Conservation (phyloP, 345 rosid genomes). For the Populus alba region DNA sequence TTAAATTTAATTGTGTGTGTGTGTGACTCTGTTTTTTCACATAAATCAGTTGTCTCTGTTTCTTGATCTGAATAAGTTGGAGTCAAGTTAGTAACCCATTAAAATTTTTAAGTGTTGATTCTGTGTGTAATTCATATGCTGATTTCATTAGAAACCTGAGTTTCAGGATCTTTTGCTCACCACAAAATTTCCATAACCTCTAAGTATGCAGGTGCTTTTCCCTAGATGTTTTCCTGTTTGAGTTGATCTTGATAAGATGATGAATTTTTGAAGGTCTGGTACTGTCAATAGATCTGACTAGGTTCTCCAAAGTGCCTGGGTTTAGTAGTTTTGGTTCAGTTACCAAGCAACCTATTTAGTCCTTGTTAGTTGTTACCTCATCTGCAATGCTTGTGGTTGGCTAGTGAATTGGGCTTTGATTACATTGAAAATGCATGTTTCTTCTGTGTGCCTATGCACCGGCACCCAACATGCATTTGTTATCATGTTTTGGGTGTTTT, state of each 20-base stretch:
- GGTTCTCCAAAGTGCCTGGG: neutral
- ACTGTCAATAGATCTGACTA: neutral
- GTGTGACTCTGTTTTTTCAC: too few species aligned
- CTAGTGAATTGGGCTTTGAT: neutral
- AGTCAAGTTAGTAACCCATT: constrained; percentile 32
- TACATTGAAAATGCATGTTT: neutral
- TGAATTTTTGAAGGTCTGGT: neutral
- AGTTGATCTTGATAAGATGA: neutral
- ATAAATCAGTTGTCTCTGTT: too few species aligned
- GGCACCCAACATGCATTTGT: neutral
- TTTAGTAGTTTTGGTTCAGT: neutral
- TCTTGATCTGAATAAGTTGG: constrained; percentile 35
- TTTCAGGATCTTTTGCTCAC: neutral
- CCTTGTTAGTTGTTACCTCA: neutral
- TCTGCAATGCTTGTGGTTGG: neutral
- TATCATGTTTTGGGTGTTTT: neutral
- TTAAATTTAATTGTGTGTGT: too few species aligned
- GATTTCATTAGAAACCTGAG: neutral
- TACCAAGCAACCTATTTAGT: neutral
- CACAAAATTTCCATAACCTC: neutral
- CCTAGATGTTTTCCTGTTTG: neutral
- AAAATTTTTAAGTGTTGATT: constrained; percentile 24
- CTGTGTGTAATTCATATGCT: too few species aligned
- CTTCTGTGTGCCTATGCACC: neutral
- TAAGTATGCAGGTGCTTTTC: neutral